Percentiles rank a stretch among this genome's conserved stretches.
These are phyloP conservation scores for Globisporangium yorkense DNA, from an alignment of 352 stramenopile species.

Conservation along the genomic window DNA sequence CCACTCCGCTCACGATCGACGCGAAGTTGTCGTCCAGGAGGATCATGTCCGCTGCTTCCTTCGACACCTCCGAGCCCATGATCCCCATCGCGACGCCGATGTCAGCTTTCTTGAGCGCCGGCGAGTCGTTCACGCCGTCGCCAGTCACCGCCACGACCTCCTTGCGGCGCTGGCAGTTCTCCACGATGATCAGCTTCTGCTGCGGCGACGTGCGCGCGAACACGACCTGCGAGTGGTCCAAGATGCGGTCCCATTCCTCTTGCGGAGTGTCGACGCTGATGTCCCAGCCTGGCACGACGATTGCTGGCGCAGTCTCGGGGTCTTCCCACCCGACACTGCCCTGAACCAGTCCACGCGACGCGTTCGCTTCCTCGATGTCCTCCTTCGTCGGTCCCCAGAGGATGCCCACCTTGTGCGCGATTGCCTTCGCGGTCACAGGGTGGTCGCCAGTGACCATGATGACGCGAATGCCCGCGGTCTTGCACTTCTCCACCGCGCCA, in stretches of 20 bases:
- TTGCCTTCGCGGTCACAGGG: slow-evolving; percentile 90
- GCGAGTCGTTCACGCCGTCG: slow-evolving; percentile 97
- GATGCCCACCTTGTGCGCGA: slow-evolving; percentile 93
- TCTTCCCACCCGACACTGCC: slow-evolving; percentile 73
- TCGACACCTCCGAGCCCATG: slow-evolving; percentile 94
- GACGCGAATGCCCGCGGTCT: slow-evolving; percentile 89
- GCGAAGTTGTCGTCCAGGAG: slow-evolving; percentile 97
- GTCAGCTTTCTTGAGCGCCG: slow-evolving; percentile 94
- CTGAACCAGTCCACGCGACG: slow-evolving; percentile 35
- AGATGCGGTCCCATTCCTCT: slow-evolving; percentile 83
- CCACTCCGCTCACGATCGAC: slow-evolving; percentile 93
- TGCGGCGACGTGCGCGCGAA: slow-evolving; percentile 94
- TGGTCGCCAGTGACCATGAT: slow-evolving; percentile 96
- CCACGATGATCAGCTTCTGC: slow-evolving; percentile 94
- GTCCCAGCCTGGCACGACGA: slow-evolving; percentile 81
- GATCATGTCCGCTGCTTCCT: slow-evolving; percentile 94
- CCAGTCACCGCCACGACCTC: slow-evolving; percentile 95
- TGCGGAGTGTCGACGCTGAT: slow-evolving; percentile 70
- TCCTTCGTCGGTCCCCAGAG: slow-evolving; percentile 84
- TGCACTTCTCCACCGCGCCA: slow-evolving; percentile 87
- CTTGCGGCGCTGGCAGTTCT: slow-evolving; percentile 79
- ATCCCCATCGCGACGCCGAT: slow-evolving; percentile 98
- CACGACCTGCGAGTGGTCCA: slow-evolving; percentile 89
- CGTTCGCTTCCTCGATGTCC: slow-evolving; percentile 81
- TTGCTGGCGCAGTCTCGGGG: slow-evolving; percentile 64